Base-by-base conservation (phyloP, 768 basidiomycete genomes). In the Auricularia heimuer region DNA sequence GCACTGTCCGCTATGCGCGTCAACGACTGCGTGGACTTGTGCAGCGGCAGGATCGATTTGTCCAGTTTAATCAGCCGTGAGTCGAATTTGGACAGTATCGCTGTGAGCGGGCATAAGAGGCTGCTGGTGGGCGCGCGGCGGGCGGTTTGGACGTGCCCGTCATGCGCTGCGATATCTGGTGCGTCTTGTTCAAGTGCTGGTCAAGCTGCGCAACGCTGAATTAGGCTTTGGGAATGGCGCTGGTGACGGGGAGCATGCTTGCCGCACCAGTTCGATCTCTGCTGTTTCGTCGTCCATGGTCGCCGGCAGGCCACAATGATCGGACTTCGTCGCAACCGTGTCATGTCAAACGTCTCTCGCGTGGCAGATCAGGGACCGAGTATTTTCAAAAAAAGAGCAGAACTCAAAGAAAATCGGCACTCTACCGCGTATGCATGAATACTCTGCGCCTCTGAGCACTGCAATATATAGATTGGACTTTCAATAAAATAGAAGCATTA, bases 161-260 rank as follows among this genome's bases (percentile, higher is more conserved):
- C 91, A 94, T 93, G 62, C 89, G 81, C 70, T 89, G 88, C 1
- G 91, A 92, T 66, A 91, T 88, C 70, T 90, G 90, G 24, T 83
- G 83, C 0, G 91, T 93, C 76, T 92, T 93, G 74, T 89, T 86
- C 54, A 94, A 78, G 72, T 93, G 92, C 75, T 93, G 92, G 76
- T 94, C 90, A 10, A 94, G 81, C 91, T 91, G 56, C n/a, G 35
- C 7, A 7, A 12, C 39, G 39, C 16, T 12, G 12, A 18, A 33
- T 21, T 24, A 39, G 62, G 29, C 29, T 29, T 3, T 29, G 29
- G 29, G 29, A 29, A 29, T 29, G 29, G 29, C 29, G 29, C 29
- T 29, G 29, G 29, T 29, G 29, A 29, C 29, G 29, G 29, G 29
- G 7, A 34, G 34, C 11, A 6, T 6, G 42, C 0, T 11, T 39